Evolutionary conservation across 345 rosid species (phyloP), one percentile per base, ranked within the genome.

Genomic region (Eutrema japonicum): DNA sequence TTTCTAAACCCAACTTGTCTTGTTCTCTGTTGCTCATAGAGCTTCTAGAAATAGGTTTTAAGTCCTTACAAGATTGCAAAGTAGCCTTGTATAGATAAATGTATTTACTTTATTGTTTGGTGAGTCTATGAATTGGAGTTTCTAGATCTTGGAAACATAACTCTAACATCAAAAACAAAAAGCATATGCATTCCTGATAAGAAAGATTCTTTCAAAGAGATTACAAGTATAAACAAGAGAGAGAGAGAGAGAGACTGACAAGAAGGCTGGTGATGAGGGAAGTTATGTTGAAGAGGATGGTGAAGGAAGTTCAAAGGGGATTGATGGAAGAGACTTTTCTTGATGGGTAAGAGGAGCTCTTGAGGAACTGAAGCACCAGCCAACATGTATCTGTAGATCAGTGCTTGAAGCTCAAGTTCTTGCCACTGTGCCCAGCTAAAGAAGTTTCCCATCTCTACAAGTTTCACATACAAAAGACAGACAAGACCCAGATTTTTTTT

Each of bases 381-480:
- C 49, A 80, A 80, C 61, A 92, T 72, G 83, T 88, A 89, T 81
- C 91, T 89, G 74, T 85, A 92, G 84, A 92, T 86, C 43, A 88
- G 82, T 55, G 94, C 97, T 82, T 92, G 97, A 76, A 89, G 88
- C 84, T 92, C 96, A 45, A 92, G 92, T 77, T 92, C 97, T 68
- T 89, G 94, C 92, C 90, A 88, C 70, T 92, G 97, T 63, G 82
- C 80, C 87, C 68, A 83, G 83, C 96, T 92, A 49, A 94, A 94
- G 72, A 70, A 84, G 75, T 87, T 86, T 35, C 88, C 88, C 87
- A 87, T 83, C 79, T 82, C 98, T 93, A 63, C 57, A 40, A 74
- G 51, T 7, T 30, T 67, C 18, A 60, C 6, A 41, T 9, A 11
- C 46, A 46, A 14, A 46, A 45, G 10, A 56, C 12, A 30, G 7